Evolutionary conservation across 2,329 filamentous ascomycete species (phyloP).

Genomic region (Fusarium sterilihyphosum): DNA sequence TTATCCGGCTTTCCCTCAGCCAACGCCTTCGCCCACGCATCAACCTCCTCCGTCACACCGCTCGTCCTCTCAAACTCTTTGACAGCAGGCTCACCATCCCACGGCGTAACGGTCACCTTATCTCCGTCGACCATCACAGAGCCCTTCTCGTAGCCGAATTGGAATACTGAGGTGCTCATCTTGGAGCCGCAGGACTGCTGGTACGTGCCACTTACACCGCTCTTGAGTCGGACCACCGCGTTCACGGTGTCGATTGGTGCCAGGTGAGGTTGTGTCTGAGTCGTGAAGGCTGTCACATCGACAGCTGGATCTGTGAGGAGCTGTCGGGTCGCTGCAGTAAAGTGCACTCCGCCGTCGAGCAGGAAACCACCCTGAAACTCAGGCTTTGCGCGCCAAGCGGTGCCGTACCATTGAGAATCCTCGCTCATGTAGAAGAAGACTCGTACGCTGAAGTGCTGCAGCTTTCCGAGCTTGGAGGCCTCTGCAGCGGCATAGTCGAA

Average conservation of each 20-base stretch:
- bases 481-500: conserved; percentile 65
- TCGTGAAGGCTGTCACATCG: conserved; percentile 64
- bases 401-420: conserved; percentile 60
- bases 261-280: conserved; percentile 64
- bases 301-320: conserved; percentile 61
- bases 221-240: conserved; percentile 63
- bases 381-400: conserved; percentile 73
- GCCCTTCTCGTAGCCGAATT: conserved; percentile 67
- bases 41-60: conserved; percentile 69
- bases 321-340: conserved; percentile 69
- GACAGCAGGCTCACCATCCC: conserved; percentile 46
- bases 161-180: conserved; percentile 62
- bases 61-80: conserved; percentile 60
- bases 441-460: conserved; percentile 59
- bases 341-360: conserved; percentile 80
- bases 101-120: conserved; percentile 52
- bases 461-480: conserved; percentile 47
- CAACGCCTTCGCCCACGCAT: conserved; percentile 67
- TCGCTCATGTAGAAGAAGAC: conserved; percentile 49
- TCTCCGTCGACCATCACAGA: conserved; percentile 60
- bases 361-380: conserved; percentile 80
- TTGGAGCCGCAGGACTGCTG: conserved; percentile 67
- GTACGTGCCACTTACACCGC: conserved; percentile 66
- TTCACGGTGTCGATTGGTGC: conserved; percentile 74
- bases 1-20: conserved; percentile 57